Evolutionary conservation across 768 basidiomycete genomes (phyloP), one percentile per base, ranked within the genome.

Genomic region (Podaxis sp.): DNA sequence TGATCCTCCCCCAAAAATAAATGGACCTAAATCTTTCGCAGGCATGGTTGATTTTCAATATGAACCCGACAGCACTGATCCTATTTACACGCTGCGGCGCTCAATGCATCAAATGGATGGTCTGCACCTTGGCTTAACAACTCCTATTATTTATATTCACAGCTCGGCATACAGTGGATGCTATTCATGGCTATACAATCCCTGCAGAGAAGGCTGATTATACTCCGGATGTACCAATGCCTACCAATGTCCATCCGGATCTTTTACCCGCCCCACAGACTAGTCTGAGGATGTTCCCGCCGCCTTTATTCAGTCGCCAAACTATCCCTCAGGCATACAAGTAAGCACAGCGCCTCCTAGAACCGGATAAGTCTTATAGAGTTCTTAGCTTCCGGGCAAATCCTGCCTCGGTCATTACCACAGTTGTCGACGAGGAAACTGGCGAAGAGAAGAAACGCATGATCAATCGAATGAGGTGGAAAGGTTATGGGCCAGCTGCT

Each of bases 1-100:
- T 57, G 7, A 44, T 16, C 23, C 25, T 62, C 37, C 9, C 38
- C n/a, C 46, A 48, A 23, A 48, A 23, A 11, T 42, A 57, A 28
- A 55, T 48, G n/a, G n/a, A 53, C 61, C 13, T 50, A 37, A 60
- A n/a, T 44, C 38, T 18, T 23, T 57, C 35, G 13, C 60, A 98
- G 96, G 87, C 60, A 93, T 98, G 91, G 91, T 88, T 40, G 96
- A 98, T 71, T 97, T 86, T 70, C 95, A 97, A 72, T 97, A 87
- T 72, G 82, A 87, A 62, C 93, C 93, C 1, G 79, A 89, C 59
- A 74, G 79, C 70, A 71, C 83, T 13, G 93, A 96, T 67, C 86
- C 89, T 2, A 74, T 93, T 3, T 72, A 86, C 1, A 76, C 84
- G 60, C 73, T 98, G 57, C 86, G 91, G 3, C 65, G 78, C 11